Conservation (phyloP, 202 grass and related monocot species). For the Musa balbisiana region DNA sequence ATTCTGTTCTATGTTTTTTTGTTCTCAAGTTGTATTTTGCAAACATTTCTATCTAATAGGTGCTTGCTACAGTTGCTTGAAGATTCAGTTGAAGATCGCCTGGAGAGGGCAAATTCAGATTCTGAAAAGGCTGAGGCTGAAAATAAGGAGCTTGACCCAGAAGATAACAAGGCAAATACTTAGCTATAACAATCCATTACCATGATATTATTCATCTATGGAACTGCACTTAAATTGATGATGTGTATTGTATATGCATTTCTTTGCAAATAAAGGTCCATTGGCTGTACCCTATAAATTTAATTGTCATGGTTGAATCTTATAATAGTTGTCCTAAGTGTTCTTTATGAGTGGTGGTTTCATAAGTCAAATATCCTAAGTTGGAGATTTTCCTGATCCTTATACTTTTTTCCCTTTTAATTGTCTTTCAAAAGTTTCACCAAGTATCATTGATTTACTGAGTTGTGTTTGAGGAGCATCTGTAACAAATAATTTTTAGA, state of each 20-base stretch:
- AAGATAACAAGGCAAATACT: constrained; percentile 76
- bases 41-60: constrained; percentile 15
- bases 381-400: too few relatives aligned
- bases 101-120: constrained; percentile 76
- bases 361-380: too few relatives aligned
- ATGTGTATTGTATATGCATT: not conserved
- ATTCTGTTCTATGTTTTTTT: not conserved
- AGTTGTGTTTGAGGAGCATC: too few relatives aligned
- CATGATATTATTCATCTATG: not conserved
- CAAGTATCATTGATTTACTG: too few relatives aligned
- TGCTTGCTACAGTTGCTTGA: constrained; percentile 66
- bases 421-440: too few relatives aligned
- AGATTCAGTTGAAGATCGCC: constrained; percentile 86
- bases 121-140: constrained; percentile 84
- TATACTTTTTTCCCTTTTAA: too few relatives aligned
- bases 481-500: too few relatives aligned
- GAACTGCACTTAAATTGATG: not conserved
- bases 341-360: not conserved
- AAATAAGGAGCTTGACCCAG: constrained; percentile 62
- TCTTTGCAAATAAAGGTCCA: not conserved
- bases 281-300: not conserved
- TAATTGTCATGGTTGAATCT: not conserved
- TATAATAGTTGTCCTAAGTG: not conserved
- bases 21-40: constrained; percentile 1
- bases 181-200: constrained; percentile 5